Conservation (phyloP, 208 protist species). For the Leishmania aethiopica region DNA sequence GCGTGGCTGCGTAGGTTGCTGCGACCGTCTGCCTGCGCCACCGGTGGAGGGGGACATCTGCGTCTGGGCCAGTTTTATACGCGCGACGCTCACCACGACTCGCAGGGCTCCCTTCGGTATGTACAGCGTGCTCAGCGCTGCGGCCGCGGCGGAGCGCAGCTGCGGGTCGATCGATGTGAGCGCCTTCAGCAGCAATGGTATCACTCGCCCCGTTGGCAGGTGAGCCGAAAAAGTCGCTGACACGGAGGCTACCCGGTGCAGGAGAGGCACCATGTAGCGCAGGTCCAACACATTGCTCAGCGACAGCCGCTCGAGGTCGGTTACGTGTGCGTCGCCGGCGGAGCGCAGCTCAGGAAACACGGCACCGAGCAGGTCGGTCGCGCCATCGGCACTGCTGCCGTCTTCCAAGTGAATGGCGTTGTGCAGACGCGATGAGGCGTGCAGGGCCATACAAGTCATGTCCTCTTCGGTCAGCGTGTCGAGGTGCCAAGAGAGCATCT, state of each 20-base stretch:
- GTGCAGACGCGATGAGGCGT: slow-evolving; percentile 74
- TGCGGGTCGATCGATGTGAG: slow-evolving; percentile 65
- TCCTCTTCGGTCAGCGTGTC: slow-evolving; percentile 82
- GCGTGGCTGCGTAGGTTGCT: neutral
- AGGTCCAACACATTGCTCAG: slow-evolving; percentile 54
- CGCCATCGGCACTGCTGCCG: slow-evolving; percentile 8
- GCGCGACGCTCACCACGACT: slow-evolving; percentile 71
- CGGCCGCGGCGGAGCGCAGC: slow-evolving; percentile 55
- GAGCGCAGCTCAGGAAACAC: slow-evolving; percentile 75
- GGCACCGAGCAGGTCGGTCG: slow-evolving; percentile 52
- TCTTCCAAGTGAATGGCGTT: slow-evolving; percentile 55
- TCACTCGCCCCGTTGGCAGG: slow-evolving; percentile 52
- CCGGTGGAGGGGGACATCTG: slow-evolving; percentile 13
- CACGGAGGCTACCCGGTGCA: slow-evolving; percentile 75
- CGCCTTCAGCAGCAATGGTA: slow-evolving; percentile 69
- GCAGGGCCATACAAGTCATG: slow-evolving; percentile 47
- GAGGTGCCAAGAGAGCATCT: slow-evolving; percentile 80
- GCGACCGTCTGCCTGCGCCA: slow-evolving; percentile 19
- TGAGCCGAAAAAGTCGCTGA: slow-evolving; percentile 37
- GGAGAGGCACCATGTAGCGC: slow-evolving; percentile 82
- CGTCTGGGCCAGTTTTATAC: slow-evolving; percentile 74
- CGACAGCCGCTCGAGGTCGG: slow-evolving; percentile 42
- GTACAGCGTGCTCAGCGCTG: slow-evolving; percentile 49
- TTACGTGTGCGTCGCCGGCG: slow-evolving; percentile 48
- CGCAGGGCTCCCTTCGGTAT: slow-evolving; percentile 54